These are phyloP conservation scores for Fusarium sambucinum DNA, from an alignment of 2,329 filamentous ascomycete genomes.

Conservation along the genomic window DNA sequence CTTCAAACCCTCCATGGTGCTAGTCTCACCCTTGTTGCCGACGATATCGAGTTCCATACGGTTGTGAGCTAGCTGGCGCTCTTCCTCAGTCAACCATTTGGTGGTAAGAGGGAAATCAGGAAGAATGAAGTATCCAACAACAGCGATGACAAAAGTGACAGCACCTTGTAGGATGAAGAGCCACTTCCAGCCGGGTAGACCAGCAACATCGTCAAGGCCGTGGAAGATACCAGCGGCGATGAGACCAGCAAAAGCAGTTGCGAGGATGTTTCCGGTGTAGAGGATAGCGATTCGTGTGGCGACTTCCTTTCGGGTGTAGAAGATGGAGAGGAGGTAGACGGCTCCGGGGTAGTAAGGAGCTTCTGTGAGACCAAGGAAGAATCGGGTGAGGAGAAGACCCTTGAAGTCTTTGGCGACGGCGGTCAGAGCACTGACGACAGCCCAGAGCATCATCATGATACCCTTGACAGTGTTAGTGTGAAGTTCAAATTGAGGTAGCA, in stretches of 20 bases:
- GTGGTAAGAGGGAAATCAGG: constrained; percentile 59
- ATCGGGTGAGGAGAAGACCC: constrained; percentile 61
- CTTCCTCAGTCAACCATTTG: constrained; percentile 57
- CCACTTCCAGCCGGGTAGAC: constrained; percentile 51
- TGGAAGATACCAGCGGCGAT: constrained; percentile 60
- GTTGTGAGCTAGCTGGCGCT: constrained; percentile 56
- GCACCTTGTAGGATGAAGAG: constrained; percentile 76
- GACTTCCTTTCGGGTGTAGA: constrained; percentile 66
- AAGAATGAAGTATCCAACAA: constrained; percentile 48
- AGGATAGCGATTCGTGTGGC: constrained; percentile 58
- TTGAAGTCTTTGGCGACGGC: constrained; percentile 62
- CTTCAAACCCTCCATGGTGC: constrained; percentile 57
- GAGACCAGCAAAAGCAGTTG: constrained; percentile 58
- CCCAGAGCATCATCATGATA: constrained; percentile 61
- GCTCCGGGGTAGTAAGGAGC: constrained; percentile 56
- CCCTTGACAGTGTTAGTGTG: constrained; percentile 45
- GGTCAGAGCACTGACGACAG: constrained; percentile 60
- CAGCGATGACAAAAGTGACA: constrained; percentile 49
- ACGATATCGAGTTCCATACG: constrained; percentile 62
- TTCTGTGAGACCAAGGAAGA: constrained; percentile 58
- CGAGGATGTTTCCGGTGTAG: constrained; percentile 56
- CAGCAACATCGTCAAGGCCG: constrained; percentile 45
- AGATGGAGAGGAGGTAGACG: constrained; percentile 61
- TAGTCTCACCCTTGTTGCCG: constrained; percentile 56
- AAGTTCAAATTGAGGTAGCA: rapidly evolving